Evolutionary conservation across 2,329 filamentous ascomycete genomes (phyloP), one percentile per base, ranked within the genome.

Genomic region (Colletotrichum graminicola): DNA sequence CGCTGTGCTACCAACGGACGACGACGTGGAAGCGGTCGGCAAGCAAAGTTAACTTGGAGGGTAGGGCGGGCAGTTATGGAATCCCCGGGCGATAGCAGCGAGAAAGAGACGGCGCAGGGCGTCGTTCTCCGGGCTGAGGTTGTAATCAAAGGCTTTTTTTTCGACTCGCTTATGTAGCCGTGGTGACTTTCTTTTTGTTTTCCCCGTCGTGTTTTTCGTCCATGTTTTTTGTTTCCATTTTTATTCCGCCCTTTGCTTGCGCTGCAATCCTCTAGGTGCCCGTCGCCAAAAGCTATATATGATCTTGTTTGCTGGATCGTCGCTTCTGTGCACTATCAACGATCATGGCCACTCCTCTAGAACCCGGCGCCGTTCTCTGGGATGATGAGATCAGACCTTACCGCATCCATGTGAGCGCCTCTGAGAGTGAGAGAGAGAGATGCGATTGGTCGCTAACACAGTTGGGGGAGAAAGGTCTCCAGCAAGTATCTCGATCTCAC

Each of bases 401-500:
- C 79, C 86, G 80, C 67, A 86, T 90, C 66, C 88, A 88, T 77
- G 88, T 90, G 76, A 82, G 87, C 81, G 54, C 43, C 23, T 41
- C 54, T 21, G 14, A 7, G 49, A 29, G 18, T 2, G 43, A 12
- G 34, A 11, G 55, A 36, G 41, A 21, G 7, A 43, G 16, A 6
- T 41, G 26, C 39, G 39, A 56, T 54, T 43, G 41, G 69, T 76
- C 67, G 75, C 80, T 83, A 67, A 82, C 73, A 52, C 66, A 18
- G 26, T 23, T 12, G 3, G 12, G 16, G 10, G n/a, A 6, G 5
- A 47, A 51, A 92, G 90, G 87, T 93, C 21, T 92, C 90, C 2
- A 88, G 86, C 66, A 89, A 87, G 75, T 93, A 93, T 78, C 84
- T 93, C 1, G 87, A 92, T 56, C 83, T 93, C 71, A 93, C 91